phyloP scores from a whole-genome alignment of 1,284 basidiomycete genomes.

The Mycosarcoma maydis region DNA sequence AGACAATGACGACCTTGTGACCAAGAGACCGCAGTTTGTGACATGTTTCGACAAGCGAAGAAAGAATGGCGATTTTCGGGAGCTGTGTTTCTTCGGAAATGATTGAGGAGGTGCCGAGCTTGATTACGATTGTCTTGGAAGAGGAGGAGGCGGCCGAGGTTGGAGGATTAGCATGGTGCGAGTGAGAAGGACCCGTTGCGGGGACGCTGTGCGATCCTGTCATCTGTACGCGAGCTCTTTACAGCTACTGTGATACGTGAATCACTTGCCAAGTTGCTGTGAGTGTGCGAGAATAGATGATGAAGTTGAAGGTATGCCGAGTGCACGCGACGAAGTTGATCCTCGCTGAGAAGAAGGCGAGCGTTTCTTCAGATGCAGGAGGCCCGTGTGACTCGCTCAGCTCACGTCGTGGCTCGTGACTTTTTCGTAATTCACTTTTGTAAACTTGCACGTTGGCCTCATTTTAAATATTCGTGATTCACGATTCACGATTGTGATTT shows the following conservation, averaged over 20 bases:
- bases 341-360: constrained; percentile 30
- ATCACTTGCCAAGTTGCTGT: no score
- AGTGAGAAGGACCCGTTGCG: constrained; percentile 3
- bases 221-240: background rate
- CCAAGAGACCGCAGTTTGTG: constrained; percentile 80
- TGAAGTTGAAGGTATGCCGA: no score
- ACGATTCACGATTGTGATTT: no score
- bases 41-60: constrained; percentile 90
- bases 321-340: no score
- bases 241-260: no score
- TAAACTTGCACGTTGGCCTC: no score
- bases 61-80: constrained; percentile 87
- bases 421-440: no score
- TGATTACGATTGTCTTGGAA: constrained; percentile 64
- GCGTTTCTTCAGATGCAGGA: background rate
- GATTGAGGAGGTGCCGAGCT: constrained; percentile 66
- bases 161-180: background rate
- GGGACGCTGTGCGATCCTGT: constrained; percentile 6
- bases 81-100: constrained; percentile 57
- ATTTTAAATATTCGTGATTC: no score
- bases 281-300: no score
- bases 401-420: no score
- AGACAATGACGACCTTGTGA: constrained; percentile 93
- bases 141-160: constrained; percentile 2
- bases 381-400: constrained; percentile 26